Evolutionary conservation across 2,329 filamentous ascomycete species (phyloP), one percentile per base, ranked within the genome.

Genomic region (Diaporthe sp.): DNA sequence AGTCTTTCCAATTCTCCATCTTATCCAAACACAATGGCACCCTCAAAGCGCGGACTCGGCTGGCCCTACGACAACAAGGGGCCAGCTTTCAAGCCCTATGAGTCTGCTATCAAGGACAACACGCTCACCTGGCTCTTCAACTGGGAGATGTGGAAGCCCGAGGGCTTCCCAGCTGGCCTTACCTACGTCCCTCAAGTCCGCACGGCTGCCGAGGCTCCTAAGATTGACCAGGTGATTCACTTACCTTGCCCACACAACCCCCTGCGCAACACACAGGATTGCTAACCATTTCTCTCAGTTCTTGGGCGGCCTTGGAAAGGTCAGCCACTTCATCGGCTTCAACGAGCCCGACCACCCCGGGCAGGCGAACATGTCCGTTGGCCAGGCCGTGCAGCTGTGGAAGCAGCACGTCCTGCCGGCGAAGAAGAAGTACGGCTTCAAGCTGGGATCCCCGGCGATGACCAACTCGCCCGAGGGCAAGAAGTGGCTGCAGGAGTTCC

Each of bases 91-190:
- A 58, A 60, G 42, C 61, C 72, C 19, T 73, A 70, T 25, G 40
- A 54, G 5, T n/a, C n/a, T 15, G 72, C 72, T 13, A 30, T 73
- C 40, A 55, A 70, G 38, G 57, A 60, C 38, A 10, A 70, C 6
- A 38, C 55, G 35, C 61, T 73, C 42, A 70, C 72, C 10, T 73
- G 72, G 72, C 61, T 73, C 17, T 73, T 73, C 61, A 73, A 73
- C 64, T 70, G 72, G 72, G 72, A 73, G 61, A 73, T 73, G 72
- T 73, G 72, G 72, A 73, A 70, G 64, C 72, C 64, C 54, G 50
- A 70, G 17, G 72, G 72, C 7, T 30, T 73, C 1, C 72, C 72
- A 13, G 64, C 72, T 33, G 72, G 72, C 15, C 54, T 73, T 4
- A 52, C 55, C 15, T 73, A 73, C 38, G 61, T 73, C 22, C 72